Percentiles rank a stretch among this genome's conserved stretches.
Conservation (phyloP, 2,329 filamentous ascomycete genomes). For the Aspergillus sclerotialis region DNA sequence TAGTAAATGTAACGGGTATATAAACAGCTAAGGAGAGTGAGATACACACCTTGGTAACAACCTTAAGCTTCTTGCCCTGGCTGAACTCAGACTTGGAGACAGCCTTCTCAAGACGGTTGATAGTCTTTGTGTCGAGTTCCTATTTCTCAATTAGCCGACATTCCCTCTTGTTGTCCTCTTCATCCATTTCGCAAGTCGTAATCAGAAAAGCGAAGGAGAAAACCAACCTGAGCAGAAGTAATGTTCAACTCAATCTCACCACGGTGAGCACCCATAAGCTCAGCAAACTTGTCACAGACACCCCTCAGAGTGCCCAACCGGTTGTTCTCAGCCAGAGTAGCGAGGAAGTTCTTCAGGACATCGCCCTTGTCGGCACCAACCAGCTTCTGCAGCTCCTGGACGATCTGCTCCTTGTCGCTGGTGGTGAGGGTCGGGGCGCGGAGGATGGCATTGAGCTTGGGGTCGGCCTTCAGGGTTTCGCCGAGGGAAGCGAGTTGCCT, state of each 20-base stretch:
- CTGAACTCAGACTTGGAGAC: constrained; percentile 84
- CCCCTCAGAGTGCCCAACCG: constrained; percentile 73
- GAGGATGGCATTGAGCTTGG: constrained; percentile 72
- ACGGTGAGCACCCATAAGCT: constrained; percentile 78
- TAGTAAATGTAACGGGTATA: background rate
- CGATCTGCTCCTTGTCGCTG: constrained; percentile 76
- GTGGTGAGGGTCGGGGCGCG: constrained; percentile 69
- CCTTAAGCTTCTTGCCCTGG: constrained; percentile 95
- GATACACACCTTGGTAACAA: constrained; percentile 70
- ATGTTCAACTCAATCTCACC: constrained; percentile 93
- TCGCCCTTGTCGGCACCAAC: constrained; percentile 64
- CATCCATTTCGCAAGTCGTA: background rate
- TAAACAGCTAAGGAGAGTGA: background rate
- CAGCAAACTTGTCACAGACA: constrained; percentile 78
- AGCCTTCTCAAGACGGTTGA: constrained; percentile 77
- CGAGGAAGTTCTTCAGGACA: constrained; percentile 89
- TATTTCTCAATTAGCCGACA: constrained; percentile 27
- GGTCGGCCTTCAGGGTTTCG: constrained; percentile 69
- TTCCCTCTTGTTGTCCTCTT: background rate
- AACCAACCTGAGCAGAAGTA: constrained; percentile 75
- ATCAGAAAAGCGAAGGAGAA: background rate
- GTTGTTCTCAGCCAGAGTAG: constrained; percentile 93
- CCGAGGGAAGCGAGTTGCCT: constrained; percentile 68
- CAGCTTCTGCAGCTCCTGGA: constrained; percentile 82
- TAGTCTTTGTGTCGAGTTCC: constrained; percentile 80